Evolutionary conservation across 2,329 filamentous ascomycete genomes (phyloP).

Genomic region (Aphanocladium album): DNA sequence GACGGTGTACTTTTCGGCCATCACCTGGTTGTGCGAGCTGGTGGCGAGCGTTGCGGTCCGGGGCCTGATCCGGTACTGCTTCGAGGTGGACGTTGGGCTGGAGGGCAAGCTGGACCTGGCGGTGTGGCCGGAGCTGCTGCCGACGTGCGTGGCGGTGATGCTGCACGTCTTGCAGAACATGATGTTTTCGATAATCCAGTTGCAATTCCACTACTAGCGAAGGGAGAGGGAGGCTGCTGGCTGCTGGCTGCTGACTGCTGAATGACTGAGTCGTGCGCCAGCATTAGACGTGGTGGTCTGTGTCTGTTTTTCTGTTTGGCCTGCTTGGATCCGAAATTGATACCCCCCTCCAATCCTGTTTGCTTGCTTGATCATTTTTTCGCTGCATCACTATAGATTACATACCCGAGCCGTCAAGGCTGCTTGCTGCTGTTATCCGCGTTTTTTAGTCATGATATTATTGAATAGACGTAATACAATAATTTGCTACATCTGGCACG

Average conservation of each 20-base stretch:
- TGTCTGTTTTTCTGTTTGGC: neutral
- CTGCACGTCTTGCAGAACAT: slow-evolving; percentile 68
- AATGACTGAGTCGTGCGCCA: too few relatives aligned
- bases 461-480: slow-evolving; percentile 3
- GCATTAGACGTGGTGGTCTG: neutral
- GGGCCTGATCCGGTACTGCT: slow-evolving; percentile 52
- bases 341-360: neutral
- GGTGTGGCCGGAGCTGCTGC: slow-evolving; percentile 62
- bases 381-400: neutral
- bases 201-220: slow-evolving; percentile 46
- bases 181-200: slow-evolving; percentile 63
- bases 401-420: neutral
- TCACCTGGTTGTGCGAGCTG: slow-evolving; percentile 65
- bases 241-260: neutral
- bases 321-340: slow-evolving; percentile 2
- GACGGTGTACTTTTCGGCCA: slow-evolving; percentile 57
- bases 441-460: neutral
- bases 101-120: slow-evolving; percentile 61
- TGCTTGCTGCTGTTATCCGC: neutral
- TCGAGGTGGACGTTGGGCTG: slow-evolving; percentile 56
- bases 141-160: slow-evolving; percentile 60
- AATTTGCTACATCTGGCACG: neutral
- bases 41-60: slow-evolving; percentile 56
- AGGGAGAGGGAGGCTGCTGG: neutral
- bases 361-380: neutral